Evolutionary conservation across 1,139 yeast genomes (phyloP).

Genomic region (Diutina rugosa): DNA sequence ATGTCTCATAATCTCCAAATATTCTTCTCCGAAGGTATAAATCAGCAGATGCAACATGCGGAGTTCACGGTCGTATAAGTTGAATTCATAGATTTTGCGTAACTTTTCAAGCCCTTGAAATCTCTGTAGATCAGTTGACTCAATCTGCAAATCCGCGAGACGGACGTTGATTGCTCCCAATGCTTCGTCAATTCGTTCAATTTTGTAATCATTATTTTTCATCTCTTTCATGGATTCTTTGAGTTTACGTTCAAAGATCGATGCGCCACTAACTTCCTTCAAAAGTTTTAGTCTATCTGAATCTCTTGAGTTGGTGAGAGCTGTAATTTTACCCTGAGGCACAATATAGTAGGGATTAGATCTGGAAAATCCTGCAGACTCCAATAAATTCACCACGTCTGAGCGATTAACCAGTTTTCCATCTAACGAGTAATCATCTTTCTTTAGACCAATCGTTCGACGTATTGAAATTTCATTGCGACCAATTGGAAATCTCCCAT

Average conservation of each 20-base stretch:
- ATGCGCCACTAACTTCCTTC: conserved; percentile 94
- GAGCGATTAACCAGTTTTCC: conserved; percentile 67
- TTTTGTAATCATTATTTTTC: conserved; percentile 56
- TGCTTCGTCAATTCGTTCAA: conserved; percentile 65
- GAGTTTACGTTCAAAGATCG: conserved; percentile 72
- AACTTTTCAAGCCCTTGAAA: conserved; percentile 57
- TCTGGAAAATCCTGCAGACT: conserved; percentile 85
- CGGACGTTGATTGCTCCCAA: conserved; percentile 59
- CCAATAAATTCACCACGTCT: conserved; percentile 73
- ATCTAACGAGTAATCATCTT: conserved; percentile 80
- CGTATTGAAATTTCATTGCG: conserved; percentile 61
- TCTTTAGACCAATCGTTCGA: conserved; percentile 84
- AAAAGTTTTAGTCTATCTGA: conserved; percentile 63
- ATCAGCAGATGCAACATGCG: conserved; percentile 47
- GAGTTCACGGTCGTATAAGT: conserved; percentile 67
- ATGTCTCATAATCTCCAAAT: conserved; percentile 35
- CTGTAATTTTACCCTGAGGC: conserved; percentile 87
- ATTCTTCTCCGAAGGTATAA: conserved; percentile 48
- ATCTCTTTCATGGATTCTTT: conserved; percentile 73
- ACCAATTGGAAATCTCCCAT: conserved; percentile 60
- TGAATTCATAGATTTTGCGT: conserved; percentile 63
- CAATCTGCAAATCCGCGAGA: conserved; percentile 67
- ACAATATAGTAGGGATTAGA: conserved; percentile 93
- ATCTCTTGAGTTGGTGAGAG: conserved; percentile 82
- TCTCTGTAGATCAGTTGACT: conserved; percentile 60